phyloP scores from a whole-genome alignment of 1,284 basidiomycete genomes.

The Papiliotrema flavescens region DNA sequence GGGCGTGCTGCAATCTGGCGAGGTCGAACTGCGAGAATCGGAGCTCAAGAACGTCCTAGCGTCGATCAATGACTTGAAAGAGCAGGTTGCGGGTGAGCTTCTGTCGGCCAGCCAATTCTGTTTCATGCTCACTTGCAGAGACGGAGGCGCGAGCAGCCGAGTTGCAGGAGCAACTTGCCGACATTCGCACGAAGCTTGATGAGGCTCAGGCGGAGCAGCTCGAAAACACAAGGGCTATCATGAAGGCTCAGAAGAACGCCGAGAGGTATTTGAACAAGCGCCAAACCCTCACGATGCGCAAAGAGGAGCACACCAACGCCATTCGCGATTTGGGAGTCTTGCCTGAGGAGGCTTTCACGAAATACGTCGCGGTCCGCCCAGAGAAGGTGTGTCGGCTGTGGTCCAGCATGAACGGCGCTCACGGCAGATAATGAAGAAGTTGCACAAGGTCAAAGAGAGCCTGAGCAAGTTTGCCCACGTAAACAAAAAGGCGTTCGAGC shows the following conservation, averaged over 20 bases:
- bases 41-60: conserved; percentile 66
- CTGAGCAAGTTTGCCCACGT: conserved; percentile 96
- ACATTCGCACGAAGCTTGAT: conserved; percentile 65
- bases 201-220: conserved; percentile 72
- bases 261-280: conserved; percentile 91
- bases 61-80: conserved; percentile 63
- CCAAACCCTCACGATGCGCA: conserved; percentile 74
- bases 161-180: conserved; percentile 62
- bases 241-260: conserved; percentile 87
- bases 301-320: conserved; percentile 88
- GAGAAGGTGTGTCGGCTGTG: conserved; percentile 60
- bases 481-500: conserved; percentile 99
- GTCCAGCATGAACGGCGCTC: neutral
- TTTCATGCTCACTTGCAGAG: conserved; percentile 34
- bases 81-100: conserved; percentile 61
- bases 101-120: too few species aligned
- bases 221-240: conserved; percentile 79
- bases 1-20: conserved; percentile 55
- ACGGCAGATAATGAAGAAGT: conserved; percentile 75
- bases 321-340: conserved; percentile 94
- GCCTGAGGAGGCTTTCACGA: conserved; percentile 95
- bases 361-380: conserved; percentile 77
- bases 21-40: conserved; percentile 63
- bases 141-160: conserved; percentile 57
- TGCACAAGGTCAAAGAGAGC: conserved; percentile 85